phyloP scores from a whole-genome alignment of 2,329 filamentous ascomycete genomes.

The Arthrinium phaeospermum region DNA sequence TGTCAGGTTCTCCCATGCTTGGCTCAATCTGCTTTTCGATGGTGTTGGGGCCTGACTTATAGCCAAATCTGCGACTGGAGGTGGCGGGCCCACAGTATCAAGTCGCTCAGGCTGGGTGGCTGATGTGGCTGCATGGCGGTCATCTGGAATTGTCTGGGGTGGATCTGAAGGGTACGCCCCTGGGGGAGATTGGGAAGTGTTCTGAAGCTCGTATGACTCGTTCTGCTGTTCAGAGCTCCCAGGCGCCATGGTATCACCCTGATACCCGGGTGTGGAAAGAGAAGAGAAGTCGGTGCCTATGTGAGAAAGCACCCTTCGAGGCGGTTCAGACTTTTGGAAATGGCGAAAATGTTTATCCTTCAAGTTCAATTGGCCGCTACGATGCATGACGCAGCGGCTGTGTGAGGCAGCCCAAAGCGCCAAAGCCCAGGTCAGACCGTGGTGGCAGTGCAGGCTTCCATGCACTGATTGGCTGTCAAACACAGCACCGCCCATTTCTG shows the following conservation, averaged over 20 bases:
- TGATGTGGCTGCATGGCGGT: not conserved
- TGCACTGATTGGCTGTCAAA: not conserved
- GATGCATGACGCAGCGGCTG: not conserved
- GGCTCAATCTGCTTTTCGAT: too few relatives aligned
- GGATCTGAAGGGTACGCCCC: too few relatives aligned
- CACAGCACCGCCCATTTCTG: not conserved
- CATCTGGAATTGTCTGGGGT: too few relatives aligned
- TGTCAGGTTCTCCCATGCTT: not conserved
- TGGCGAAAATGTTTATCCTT: not conserved
- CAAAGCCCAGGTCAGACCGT: too few relatives aligned
- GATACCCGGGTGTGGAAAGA: too few relatives aligned
- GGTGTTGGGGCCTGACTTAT: not conserved
- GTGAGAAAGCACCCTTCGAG: not conserved
- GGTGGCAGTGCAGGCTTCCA: not conserved
- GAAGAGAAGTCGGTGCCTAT: too few relatives aligned
- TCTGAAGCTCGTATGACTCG: too few relatives aligned
- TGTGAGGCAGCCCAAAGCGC: too few relatives aligned
- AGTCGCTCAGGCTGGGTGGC: not conserved
- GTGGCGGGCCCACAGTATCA: not conserved
- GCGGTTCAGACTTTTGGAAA: not conserved
- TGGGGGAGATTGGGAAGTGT: too few relatives aligned
- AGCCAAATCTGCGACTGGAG: rapidly evolving
- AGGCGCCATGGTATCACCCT: too few relatives aligned
- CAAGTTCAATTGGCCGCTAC: not conserved
- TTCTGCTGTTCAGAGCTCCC: too few relatives aligned